Conservation (phyloP, 2,329 filamentous ascomycete species). For the Cordyceps pruinosa region DNA sequence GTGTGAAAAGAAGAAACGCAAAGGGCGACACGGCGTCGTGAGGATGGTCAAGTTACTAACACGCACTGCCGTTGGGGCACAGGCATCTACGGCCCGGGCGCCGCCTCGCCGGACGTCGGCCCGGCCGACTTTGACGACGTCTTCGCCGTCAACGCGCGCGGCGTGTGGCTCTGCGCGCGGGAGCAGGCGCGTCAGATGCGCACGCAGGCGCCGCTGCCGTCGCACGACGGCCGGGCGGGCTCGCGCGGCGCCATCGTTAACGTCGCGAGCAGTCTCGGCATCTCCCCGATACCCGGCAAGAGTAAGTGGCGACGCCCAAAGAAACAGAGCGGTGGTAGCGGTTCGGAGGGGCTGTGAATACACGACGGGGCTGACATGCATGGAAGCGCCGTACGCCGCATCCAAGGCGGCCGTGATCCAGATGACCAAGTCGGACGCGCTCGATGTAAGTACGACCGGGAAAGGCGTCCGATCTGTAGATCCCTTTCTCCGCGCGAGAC, state of each 20-base stretch:
- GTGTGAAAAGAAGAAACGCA: too few species aligned
- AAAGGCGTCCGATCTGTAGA: too few species aligned
- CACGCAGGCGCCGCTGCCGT: conserved; percentile 33
- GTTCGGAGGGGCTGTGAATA: too few species aligned
- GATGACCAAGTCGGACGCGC: conserved; percentile 41
- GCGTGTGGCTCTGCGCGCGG: conserved; percentile 37
- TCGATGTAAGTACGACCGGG: conserved; percentile 29
- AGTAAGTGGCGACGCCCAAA: too few species aligned
- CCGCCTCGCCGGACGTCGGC: conserved; percentile 28
- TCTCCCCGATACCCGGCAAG: conserved; percentile 35
- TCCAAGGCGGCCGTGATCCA: conserved; percentile 39
- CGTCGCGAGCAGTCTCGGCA: conserved; percentile 35
- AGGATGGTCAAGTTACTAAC: too few species aligned
- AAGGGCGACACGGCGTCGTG: too few species aligned
- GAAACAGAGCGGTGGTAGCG: too few species aligned
- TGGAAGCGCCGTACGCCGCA: conserved; percentile 38
- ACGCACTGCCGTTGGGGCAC: too few species aligned
- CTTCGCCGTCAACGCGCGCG: conserved; percentile 36
- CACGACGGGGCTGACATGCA: too few species aligned
- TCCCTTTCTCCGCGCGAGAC: too few species aligned
- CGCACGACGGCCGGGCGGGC: conserved; percentile 36
- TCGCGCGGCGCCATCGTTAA: conserved; percentile 38
- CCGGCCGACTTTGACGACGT: conserved; percentile 35
- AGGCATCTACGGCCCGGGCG: conserved; percentile 32
- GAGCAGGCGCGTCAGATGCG: conserved; percentile 37